Conservation (phyloP, 2,329 filamentous ascomycete species). For the Stagonosporopsis vannaccii region DNA sequence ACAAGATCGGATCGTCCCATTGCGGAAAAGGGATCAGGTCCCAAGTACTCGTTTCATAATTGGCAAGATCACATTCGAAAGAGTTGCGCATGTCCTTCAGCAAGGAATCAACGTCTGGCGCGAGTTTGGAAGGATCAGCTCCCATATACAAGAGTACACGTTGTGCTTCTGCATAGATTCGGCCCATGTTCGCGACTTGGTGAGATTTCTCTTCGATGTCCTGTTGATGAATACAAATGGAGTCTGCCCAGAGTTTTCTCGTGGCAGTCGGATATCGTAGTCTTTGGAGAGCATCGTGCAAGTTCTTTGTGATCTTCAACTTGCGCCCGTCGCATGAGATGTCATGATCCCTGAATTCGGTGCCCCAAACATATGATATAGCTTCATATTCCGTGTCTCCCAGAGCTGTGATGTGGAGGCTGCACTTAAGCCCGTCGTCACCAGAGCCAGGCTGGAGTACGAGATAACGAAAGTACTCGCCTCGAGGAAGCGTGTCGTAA, state of each 20-base stretch:
- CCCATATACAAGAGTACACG: neutral
- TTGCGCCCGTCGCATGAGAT: neutral
- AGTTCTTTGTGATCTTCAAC: neutral
- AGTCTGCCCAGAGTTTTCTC: neutral
- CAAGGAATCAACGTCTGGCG: neutral
- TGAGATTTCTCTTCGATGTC: neutral
- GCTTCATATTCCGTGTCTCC: neutral
- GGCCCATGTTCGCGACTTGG: neutral
- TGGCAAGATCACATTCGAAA: neutral
- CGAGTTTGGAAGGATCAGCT: neutral
- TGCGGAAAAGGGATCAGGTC: neutral
- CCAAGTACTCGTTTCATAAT: neutral
- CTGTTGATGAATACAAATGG: neutral
- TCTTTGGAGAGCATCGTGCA: neutral
- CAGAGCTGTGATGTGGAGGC: neutral
- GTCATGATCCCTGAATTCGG: neutral
- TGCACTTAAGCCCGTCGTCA: neutral
- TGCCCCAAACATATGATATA: slow-evolving; percentile 1
- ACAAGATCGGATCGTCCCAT: neutral
- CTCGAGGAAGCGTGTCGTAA: neutral
- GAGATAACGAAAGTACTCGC: neutral
- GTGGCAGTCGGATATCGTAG: neutral
- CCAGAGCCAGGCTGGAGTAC: neutral
- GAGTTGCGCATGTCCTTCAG: neutral
- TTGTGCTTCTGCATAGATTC: neutral